phyloP scores from a whole-genome alignment of 1,284 basidiomycete genomes.

The Ustilago hordei region DNA sequence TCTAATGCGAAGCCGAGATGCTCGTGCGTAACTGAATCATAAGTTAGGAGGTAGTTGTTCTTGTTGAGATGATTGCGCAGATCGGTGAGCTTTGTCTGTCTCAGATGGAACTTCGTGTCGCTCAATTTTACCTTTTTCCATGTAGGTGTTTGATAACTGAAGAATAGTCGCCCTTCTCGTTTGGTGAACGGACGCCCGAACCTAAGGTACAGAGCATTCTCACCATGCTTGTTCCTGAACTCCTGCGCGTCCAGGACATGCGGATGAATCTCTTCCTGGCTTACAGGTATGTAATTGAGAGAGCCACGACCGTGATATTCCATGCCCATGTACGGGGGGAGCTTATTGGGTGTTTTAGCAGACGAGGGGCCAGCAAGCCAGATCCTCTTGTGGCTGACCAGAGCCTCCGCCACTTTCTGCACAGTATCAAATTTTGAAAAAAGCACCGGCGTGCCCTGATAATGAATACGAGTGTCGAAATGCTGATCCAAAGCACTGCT shows the following conservation, averaged over 20 bases:
- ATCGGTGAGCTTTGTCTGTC: fast-evolving
- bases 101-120: too few relatives aligned
- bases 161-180: not conserved
- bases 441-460: not conserved
- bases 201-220: constrained; percentile 1
- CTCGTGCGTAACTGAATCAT: not conserved
- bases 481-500: not conserved
- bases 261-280: too few relatives aligned
- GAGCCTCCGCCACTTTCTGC: not conserved
- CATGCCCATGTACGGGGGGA: fast-evolving
- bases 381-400: not conserved
- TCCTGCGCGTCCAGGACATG: too few relatives aligned
- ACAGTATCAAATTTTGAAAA: not conserved
- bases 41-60: not conserved
- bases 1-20: not conserved
- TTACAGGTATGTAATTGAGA: too few relatives aligned
- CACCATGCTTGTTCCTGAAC: not conserved
- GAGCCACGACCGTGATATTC: too few relatives aligned
- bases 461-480: not conserved
- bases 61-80: too few relatives aligned
- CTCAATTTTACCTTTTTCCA: too few relatives aligned
- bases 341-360: not conserved
- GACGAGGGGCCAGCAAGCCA: not conserved
- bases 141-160: not conserved
- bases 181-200: constrained; percentile 1